Percentiles rank a stretch among this genome's conserved stretches.
These are phyloP conservation scores for Candolleomyces eurysporus DNA, from an alignment of 768 basidiomycete genomes.

Conservation along the genomic window DNA sequence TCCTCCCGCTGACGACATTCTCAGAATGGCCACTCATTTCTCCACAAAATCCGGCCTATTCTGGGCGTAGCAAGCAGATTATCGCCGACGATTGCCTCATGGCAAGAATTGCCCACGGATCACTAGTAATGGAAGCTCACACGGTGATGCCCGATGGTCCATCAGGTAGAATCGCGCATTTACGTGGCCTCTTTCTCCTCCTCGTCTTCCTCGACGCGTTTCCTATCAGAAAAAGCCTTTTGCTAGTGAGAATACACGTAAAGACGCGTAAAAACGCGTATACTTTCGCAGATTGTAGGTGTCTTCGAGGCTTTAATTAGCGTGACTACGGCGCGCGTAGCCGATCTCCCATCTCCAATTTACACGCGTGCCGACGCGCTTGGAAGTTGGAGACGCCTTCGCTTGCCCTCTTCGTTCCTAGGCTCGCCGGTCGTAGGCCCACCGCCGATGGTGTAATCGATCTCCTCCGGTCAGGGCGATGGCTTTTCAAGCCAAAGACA, in stretches of 20 bases:
- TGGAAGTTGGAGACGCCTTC: background rate
- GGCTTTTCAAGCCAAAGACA: background rate
- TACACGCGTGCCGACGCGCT: background rate
- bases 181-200: conserved; percentile 13
- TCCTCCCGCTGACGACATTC: background rate
- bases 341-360: background rate
- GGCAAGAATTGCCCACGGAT: conserved; percentile 31
- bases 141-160: conserved; percentile 22
- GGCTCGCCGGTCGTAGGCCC: background rate
- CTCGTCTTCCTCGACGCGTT: conserved; percentile 12
- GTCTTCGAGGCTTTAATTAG: conserved; percentile 19
- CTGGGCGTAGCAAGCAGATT: background rate
- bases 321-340: conserved; percentile 12
- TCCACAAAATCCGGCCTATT: background rate
- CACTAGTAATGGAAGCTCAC: conserved; percentile 19
- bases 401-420: background rate
- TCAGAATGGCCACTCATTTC: conserved; percentile 1
- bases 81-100: conserved; percentile 21
- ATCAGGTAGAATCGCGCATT: conserved; percentile 8
- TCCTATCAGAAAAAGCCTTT: conserved; percentile 2
- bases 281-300: background rate
- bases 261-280: conserved; percentile 52
- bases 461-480: background rate
- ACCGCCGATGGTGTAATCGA: background rate
- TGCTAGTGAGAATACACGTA: conserved; percentile 22